Conservation (phyloP, 495 filamentous ascomycete species). For the Oleoguttula mirabilis region DNA sequence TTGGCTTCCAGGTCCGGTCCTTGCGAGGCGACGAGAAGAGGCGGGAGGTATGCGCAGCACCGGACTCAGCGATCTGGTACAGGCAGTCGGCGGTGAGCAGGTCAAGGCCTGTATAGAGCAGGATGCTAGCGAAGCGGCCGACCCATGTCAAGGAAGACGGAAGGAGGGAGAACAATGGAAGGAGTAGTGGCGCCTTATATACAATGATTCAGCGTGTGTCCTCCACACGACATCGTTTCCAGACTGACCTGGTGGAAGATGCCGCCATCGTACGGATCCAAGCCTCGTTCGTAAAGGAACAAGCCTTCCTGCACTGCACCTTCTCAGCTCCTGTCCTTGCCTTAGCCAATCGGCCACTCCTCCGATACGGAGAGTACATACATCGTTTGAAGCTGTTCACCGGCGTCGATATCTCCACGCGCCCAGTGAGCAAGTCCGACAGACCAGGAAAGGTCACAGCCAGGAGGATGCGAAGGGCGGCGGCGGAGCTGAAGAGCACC, state of each 20-base stretch:
- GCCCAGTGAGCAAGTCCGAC: constrained; percentile 72
- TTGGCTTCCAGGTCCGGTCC: constrained; percentile 61
- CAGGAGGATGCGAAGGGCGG: constrained; percentile 67
- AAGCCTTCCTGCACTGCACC: constrained; percentile 80
- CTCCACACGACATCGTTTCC: constrained; percentile 1
- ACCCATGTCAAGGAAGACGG: constrained; percentile 31
- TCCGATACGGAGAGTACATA: too few relatives aligned
- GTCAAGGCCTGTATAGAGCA: constrained; percentile 73
- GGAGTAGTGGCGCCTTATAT: constrained; percentile 66
- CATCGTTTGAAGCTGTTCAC: constrained; percentile 96
- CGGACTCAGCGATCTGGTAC: constrained; percentile 69
- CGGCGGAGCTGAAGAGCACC: constrained; percentile 61
- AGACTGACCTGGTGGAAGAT: constrained; percentile 96
- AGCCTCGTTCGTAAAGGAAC: constrained; percentile 89
- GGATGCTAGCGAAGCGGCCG: constrained; percentile 44
- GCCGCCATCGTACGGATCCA: constrained; percentile 94
- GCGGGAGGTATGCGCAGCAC: constrained; percentile 57
- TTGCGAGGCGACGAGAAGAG: constrained; percentile 68
- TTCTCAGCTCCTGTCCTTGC: constrained; percentile 1
- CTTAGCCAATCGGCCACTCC: neutral
- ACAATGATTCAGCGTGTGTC: neutral
- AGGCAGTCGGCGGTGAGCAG: constrained; percentile 75
- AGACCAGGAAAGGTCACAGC: constrained; percentile 71
- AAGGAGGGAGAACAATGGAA: constrained; percentile 80
- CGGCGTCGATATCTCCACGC: constrained; percentile 93